phyloP scores from a whole-genome alignment of 306 rosid genomes.

The Fragaria iinumae region DNA sequence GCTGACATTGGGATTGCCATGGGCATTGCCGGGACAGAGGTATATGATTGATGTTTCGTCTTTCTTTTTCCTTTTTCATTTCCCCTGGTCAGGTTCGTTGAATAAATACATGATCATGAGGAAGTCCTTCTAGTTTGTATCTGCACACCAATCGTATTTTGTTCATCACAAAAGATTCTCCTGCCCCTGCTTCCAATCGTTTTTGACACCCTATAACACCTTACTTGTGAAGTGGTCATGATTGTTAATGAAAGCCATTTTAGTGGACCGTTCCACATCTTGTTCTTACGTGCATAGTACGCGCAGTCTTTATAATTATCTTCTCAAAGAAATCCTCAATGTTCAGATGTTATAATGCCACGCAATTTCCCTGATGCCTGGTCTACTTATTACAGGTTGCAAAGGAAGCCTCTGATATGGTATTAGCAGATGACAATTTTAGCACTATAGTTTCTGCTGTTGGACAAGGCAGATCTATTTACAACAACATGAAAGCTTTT shows the following conservation, averaged over 20 bases:
- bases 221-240: not conserved
- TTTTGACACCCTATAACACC: too few species aligned
- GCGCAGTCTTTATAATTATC: not conserved
- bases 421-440: slow-evolving; percentile 89
- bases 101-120: not conserved
- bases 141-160: not conserved
- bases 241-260: not conserved
- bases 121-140: not conserved
- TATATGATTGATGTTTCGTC: slow-evolving; percentile 11
- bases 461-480: slow-evolving; percentile 94
- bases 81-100: not conserved
- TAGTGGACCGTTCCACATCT: not conserved
- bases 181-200: not conserved
- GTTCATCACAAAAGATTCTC: not conserved
- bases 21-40: slow-evolving; percentile 99
- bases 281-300: not conserved
- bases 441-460: slow-evolving; percentile 95
- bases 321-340: not conserved
- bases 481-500: slow-evolving; percentile 93
- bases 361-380: not conserved
- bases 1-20: slow-evolving; percentile 98
- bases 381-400: slow-evolving; percentile 61
- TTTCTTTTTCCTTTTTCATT: not conserved
- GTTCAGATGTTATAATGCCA: not conserved
- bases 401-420: slow-evolving; percentile 98